Evolutionary conservation across 768 basidiomycete species (phyloP), one percentile per base, ranked within the genome.

Genomic region (Xerocomus spinulosus): DNA sequence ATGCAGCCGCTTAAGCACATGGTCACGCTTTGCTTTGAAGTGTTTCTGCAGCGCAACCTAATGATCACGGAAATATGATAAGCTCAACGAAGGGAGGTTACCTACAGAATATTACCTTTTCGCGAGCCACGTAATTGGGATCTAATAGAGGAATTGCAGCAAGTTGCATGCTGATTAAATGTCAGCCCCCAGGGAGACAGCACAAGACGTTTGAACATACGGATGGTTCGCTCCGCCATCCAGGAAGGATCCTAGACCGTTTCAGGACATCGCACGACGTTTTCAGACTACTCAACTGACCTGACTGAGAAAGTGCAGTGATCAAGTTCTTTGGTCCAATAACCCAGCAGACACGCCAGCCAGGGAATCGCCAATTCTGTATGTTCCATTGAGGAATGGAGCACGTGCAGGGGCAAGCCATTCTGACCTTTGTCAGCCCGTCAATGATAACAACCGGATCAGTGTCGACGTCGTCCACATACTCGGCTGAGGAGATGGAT

Each of bases 191-290:
- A 21, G 23, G 20, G 7, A 39, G 17, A 39, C 2, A 18, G 28
- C 29, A 28, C 23, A 26, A 18, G 30, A 33, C 39, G 42, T 23
- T 35, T 36, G 34, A 7, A 69, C 86, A 62, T 66, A 92, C 85
- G 91, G 89, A 65, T 94, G 92, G 60, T 91, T 92, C 4, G 91
- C 91, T 48, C 94, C 94, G 15, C 94, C 94, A 58, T 97, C 94
- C 47, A 97, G 71, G 81, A 92, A 96, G 9, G 89, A 92, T 3
- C 87, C 85, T 72, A 39, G 9, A 32, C 12, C 32, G 9, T 25
- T 34, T 49, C 39, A 55, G 53, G 12, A 45, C 23, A n/a, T 25
- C 17, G 35, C 12, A 12, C 21, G 6, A 13, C 3, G 35, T 2
- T 17, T 21, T 40, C 24, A 13, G 32, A 23, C 20, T 18, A 34